Conservation (phyloP, 805 yeast species). For the Wickerhamomyces chaumierensis region DNA sequence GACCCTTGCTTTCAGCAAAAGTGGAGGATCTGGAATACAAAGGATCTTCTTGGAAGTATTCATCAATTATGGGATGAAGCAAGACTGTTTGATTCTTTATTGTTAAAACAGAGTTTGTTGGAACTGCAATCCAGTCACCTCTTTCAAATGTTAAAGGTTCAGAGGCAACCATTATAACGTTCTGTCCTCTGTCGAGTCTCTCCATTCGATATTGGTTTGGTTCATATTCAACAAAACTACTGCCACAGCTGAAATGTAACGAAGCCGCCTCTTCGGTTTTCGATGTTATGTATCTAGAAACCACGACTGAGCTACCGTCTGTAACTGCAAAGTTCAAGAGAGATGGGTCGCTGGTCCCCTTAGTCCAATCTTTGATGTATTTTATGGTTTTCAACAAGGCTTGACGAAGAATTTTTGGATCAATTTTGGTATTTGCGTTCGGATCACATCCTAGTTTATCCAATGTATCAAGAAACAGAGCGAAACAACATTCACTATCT, state of each 20-base stretch:
- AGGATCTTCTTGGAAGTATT: conserved; percentile 71
- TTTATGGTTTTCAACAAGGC: conserved; percentile 70
- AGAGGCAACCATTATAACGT: conserved; percentile 91
- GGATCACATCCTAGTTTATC: conserved; percentile 72
- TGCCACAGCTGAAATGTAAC: conserved; percentile 86
- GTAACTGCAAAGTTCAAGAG: conserved; percentile 89
- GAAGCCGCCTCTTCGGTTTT: conserved; percentile 94
- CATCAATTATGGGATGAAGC: conserved; percentile 85
- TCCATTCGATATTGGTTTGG: conserved; percentile 95
- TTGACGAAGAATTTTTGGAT: conserved; percentile 46
- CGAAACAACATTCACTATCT: conserved; percentile 93
- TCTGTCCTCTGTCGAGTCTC: conserved; percentile 82
- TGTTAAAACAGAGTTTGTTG: conserved; percentile 80
- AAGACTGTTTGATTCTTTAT: conserved; percentile 78
- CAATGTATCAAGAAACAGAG: conserved; percentile 70
- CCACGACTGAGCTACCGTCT: conserved; percentile 80
- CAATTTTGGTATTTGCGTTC: conserved; percentile 28
- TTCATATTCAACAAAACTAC: conserved; percentile 77
- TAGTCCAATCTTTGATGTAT: conserved; percentile 70
- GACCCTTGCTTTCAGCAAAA: conserved; percentile 83
- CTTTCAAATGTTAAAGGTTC: conserved; percentile 96
- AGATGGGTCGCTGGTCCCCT: conserved; percentile 67
- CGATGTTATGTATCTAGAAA: conserved; percentile 80
- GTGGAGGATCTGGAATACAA: conserved; percentile 58
- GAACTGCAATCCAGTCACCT: conserved; percentile 95